Evolutionary conservation across 2,329 filamentous ascomycete species (phyloP).

Genomic region (Alternaria burnsii): DNA sequence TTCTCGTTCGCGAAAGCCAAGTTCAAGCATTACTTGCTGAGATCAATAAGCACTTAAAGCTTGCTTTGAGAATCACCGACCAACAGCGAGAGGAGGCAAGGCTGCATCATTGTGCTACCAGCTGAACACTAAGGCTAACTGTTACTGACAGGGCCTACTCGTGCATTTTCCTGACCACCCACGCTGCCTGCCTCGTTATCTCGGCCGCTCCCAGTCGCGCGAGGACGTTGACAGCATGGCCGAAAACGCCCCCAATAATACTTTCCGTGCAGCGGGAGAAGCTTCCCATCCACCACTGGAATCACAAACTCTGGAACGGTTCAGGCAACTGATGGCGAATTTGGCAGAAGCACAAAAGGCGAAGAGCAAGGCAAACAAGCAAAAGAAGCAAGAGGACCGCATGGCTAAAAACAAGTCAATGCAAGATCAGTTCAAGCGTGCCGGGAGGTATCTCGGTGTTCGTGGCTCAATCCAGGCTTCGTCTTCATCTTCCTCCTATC

Average conservation of each 20-base stretch:
- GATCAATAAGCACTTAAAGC: slow-evolving; percentile 67
- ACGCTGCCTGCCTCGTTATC: slow-evolving; percentile 71
- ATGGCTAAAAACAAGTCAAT: slow-evolving; percentile 61
- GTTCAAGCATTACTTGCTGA: slow-evolving; percentile 69
- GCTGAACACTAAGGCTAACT: neutral
- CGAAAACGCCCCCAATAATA: slow-evolving; percentile 24
- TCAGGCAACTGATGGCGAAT: slow-evolving; percentile 64
- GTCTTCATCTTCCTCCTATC: neutral
- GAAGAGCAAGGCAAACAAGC: slow-evolving; percentile 58
- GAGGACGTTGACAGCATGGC: slow-evolving; percentile 55
- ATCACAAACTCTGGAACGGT: slow-evolving; percentile 55
- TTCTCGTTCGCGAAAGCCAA: slow-evolving; percentile 74
- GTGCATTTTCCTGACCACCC: slow-evolving; percentile 68
- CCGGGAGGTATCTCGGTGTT: slow-evolving; percentile 76
- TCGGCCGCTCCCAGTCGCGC: slow-evolving; percentile 65
- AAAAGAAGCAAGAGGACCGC: slow-evolving; percentile 61
- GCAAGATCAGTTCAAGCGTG: slow-evolving; percentile 66
- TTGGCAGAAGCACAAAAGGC: slow-evolving; percentile 61
- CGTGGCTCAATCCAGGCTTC: slow-evolving; percentile 47
- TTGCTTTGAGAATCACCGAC: slow-evolving; percentile 66
- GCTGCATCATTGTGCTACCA: neutral
- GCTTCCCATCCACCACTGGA: slow-evolving; percentile 36
- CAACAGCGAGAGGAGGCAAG: slow-evolving; percentile 53
- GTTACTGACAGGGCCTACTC: slow-evolving; percentile 59
- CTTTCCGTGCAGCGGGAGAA: slow-evolving; percentile 29